A percentile compares a stretch with the other conserved stretches of the same genome.
Conservation (phyloP, 1,139 yeast genomes). For the Suhomyces maxii region DNA sequence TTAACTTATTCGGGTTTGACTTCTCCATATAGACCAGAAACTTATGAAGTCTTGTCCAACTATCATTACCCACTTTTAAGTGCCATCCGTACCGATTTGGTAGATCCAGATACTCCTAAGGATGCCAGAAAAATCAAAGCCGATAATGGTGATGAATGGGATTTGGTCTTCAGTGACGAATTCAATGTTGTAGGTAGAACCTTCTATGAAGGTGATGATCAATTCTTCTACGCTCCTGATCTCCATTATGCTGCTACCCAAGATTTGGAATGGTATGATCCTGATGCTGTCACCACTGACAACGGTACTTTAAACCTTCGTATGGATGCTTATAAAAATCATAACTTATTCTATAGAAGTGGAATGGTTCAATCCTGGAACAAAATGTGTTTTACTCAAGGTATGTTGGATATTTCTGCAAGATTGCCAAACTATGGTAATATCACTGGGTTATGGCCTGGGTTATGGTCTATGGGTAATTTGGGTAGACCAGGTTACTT, state of each 20-base stretch:
- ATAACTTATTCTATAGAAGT: constrained; percentile 71
- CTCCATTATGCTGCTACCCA: constrained; percentile 76
- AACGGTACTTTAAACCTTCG: constrained; percentile 66
- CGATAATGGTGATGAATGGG: constrained; percentile 63
- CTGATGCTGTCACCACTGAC: constrained; percentile 72
- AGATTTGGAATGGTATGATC: constrained; percentile 87
- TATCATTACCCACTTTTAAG: constrained; percentile 60
- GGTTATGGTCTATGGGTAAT: constrained; percentile 86
- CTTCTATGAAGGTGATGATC: constrained; percentile 81
- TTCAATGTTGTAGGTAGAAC: constrained; percentile 82
- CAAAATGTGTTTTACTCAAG: constrained; percentile 77
- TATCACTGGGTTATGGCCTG: constrained; percentile 84
- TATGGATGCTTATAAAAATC: constrained; percentile 73
- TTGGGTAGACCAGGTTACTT: constrained; percentile 80
- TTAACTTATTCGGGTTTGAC: constrained; percentile 71
- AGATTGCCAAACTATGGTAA: constrained; percentile 70
- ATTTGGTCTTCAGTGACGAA: constrained; percentile 77
- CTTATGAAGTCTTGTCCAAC: constrained; percentile 49
- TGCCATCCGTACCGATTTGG: constrained; percentile 60
- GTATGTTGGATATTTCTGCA: constrained; percentile 67
- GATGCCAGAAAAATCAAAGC: constrained; percentile 48
- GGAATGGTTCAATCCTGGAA: constrained; percentile 90
- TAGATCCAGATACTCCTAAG: constrained; percentile 80
- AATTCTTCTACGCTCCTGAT: constrained; percentile 77
- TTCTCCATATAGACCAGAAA: constrained; percentile 27